phyloP scores from a whole-genome alignment of 2,329 filamentous ascomycete genomes.

The Fusarium sp. region DNA sequence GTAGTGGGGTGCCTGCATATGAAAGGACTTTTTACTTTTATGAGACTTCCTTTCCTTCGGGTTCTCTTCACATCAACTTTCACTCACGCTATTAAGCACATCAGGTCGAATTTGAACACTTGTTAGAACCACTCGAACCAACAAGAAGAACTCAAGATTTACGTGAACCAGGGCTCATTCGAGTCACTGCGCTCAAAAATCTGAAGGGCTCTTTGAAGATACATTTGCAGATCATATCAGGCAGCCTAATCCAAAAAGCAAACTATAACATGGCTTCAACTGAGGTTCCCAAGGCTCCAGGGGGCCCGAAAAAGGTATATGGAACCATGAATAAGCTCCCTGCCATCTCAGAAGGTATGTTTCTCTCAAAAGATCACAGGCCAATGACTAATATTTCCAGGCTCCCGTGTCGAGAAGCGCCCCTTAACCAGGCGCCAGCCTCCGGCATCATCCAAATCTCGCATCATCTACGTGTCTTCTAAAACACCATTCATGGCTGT shows the following conservation, averaged over 20 bases:
- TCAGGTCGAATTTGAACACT: not conserved
- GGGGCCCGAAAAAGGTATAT: slow-evolving; percentile 21
- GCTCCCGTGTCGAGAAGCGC: slow-evolving; percentile 63
- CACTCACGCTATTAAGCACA: not conserved
- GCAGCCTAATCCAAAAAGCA: slow-evolving; percentile 21
- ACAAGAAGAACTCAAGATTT: not conserved
- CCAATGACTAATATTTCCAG: slow-evolving; percentile 48
- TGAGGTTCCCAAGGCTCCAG: slow-evolving; percentile 18
- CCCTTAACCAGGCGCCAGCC: slow-evolving; percentile 58
- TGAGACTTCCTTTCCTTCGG: slow-evolving; percentile 9
- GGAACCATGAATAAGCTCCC: slow-evolving; percentile 52
- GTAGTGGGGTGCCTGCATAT: slow-evolving; percentile 20
- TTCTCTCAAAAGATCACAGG: not conserved
- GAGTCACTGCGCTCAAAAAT: not conserved
- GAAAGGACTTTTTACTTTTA: slow-evolving; percentile 10
- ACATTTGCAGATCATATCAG: slow-evolving; percentile 30
- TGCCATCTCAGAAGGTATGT: slow-evolving; percentile 51
- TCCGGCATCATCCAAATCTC: slow-evolving; percentile 58
- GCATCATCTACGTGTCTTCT: slow-evolving; percentile 73
- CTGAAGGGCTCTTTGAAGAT: not conserved
- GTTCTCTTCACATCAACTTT: not conserved
- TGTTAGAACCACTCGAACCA: not conserved
- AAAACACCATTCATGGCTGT: slow-evolving; percentile 76
- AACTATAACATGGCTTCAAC: slow-evolving; percentile 41
- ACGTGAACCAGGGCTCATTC: not conserved